phyloP scores from a whole-genome alignment of 805 yeast species.

The Candida coleopterorum region DNA sequence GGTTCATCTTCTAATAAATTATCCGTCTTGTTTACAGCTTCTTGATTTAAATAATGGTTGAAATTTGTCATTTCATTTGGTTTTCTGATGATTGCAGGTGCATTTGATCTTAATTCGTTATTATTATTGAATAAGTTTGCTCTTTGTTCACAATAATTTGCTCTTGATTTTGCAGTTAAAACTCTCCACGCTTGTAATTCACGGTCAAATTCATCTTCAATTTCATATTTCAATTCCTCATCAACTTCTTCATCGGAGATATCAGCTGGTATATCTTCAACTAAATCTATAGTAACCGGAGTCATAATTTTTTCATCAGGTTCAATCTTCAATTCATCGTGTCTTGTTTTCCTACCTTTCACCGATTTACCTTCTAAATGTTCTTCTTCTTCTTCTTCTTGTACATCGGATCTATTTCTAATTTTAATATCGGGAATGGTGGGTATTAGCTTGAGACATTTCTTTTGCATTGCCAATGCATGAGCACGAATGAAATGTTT shows the following conservation, averaged over 20 bases:
- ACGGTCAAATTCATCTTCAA: conserved; percentile 52
- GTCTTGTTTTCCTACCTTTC: conserved; percentile 37
- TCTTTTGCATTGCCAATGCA: conserved; percentile 95
- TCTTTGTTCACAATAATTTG: conserved; percentile 67
- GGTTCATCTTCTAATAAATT: conserved; percentile 52
- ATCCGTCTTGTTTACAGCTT: conserved; percentile 38
- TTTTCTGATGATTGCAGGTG: conserved; percentile 65
- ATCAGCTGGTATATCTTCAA: conserved; percentile 12
- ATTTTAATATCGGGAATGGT: conserved; percentile 85
- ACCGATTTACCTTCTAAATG: conserved; percentile 29
- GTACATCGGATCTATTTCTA: conserved; percentile 67
- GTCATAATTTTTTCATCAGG: conserved; percentile 22
- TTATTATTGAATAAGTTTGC: conserved; percentile 58
- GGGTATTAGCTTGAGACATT: conserved; percentile 69
- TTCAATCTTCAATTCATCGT: conserved; percentile 28
- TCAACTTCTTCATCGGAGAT: conserved; percentile 18
- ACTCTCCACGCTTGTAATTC: conserved; percentile 82
- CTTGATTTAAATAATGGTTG: conserved; percentile 39
- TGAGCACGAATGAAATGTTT: conserved; percentile 85
- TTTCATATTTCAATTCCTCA: conserved; percentile 29
- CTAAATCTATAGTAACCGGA: conserved; percentile 10
- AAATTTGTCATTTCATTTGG: conserved; percentile 64
- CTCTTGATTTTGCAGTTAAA: conserved; percentile 74
- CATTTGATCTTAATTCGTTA: conserved; percentile 56
- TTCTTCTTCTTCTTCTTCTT: conserved; percentile 47